Evolutionary conservation across 2,329 filamentous ascomycete genomes (phyloP).

Genomic region (Diaporthe sp.): DNA sequence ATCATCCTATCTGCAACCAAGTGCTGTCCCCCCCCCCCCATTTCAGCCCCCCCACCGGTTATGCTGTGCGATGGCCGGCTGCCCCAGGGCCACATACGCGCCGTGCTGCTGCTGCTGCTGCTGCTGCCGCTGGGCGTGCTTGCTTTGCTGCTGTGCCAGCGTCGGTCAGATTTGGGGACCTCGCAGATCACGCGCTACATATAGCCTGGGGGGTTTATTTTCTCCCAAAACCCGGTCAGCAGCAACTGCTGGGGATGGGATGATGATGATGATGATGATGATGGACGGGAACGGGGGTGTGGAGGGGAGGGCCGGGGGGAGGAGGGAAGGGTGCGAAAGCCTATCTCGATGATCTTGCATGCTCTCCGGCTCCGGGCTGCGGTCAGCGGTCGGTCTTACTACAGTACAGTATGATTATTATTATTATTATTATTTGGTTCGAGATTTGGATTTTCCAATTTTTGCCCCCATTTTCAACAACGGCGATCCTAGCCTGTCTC

Average conservation of each 20-base stretch:
- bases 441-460: not conserved
- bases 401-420: no score
- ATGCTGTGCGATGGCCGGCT: slow-evolving; percentile 32
- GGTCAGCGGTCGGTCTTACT: not conserved
- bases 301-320: not conserved
- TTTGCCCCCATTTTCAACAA: no score
- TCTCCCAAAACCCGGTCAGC: slow-evolving; percentile 5
- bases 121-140: not conserved
- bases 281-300: not conserved
- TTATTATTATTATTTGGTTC: not conserved
- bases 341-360: slow-evolving; percentile 33
- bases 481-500: slow-evolving; percentile 1
- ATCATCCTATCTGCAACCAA: not conserved
- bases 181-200: slow-evolving; percentile 13
- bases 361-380: slow-evolving; percentile 13
- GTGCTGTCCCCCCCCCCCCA: not conserved
- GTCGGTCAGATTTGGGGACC: slow-evolving; percentile 30
- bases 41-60: not conserved
- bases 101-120: not conserved
- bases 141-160: slow-evolving; percentile 26
- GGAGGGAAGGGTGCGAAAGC: not conserved
- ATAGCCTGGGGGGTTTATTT: not conserved
- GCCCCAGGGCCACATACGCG: slow-evolving; percentile 14
- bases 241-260: not conserved
- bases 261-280: not conserved